Evolutionary conservation across 1,284 basidiomycete genomes (phyloP).

Genomic region (Heterobasidion irregulare): DNA sequence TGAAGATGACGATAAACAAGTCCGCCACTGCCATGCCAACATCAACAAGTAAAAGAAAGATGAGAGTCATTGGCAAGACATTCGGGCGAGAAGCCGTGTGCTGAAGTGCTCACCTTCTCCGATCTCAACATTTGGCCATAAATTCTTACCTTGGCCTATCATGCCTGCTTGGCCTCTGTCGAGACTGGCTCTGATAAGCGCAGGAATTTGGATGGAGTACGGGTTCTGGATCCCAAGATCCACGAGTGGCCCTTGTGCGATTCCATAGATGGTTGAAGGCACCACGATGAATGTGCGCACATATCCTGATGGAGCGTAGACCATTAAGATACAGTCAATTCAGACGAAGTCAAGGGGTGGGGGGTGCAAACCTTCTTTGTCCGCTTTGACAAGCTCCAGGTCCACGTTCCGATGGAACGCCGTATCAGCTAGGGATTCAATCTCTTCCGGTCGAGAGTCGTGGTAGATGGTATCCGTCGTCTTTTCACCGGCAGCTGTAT

Average conservation of each 20-base stretch:
- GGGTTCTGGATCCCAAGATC: conserved; percentile 33
- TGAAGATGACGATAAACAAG: conserved; percentile 30
- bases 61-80: background rate
- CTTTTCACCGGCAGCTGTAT: conserved; percentile 26
- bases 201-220: conserved; percentile 34
- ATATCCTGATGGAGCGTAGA: conserved; percentile 24
- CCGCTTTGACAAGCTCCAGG: conserved; percentile 24
- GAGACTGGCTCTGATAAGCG: conserved; percentile 25
- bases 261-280: conserved; percentile 37
- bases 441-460: conserved; percentile 26
- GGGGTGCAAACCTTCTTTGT: conserved; percentile 23
- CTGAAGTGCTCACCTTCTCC: conserved; percentile 27
- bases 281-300: conserved; percentile 34
- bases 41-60: background rate
- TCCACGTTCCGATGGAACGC: conserved; percentile 31
- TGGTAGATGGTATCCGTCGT: conserved; percentile 24
- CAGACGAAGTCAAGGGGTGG: background rate
- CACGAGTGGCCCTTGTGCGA: conserved; percentile 30
- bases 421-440: conserved; percentile 25
- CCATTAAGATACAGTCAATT: background rate
- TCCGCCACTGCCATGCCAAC: conserved; percentile 23
- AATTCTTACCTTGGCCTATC: conserved; percentile 35
- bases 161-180: conserved; percentile 32
- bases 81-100: background rate
- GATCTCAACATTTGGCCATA: conserved; percentile 38